Evolutionary conservation across 495 filamentous ascomycete species (phyloP).

Genomic region (Penicillium taxi): DNA sequence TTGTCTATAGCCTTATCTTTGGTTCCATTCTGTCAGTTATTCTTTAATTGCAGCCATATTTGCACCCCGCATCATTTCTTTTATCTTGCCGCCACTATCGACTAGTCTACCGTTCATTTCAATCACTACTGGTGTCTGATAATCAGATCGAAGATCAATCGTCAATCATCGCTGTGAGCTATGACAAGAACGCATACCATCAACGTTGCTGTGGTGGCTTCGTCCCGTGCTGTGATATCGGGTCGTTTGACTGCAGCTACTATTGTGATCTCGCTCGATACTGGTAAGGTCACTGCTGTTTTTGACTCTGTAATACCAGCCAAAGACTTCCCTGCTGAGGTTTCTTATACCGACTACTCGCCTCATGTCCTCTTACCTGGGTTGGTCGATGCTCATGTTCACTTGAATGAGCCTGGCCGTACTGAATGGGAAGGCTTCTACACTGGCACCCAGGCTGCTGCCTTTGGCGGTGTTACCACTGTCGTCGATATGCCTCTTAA

Average conservation of each 20-base stretch:
- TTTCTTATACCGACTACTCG: conserved; percentile 73
- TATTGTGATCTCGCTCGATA: conserved; percentile 64
- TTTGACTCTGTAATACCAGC: conserved; percentile 63
- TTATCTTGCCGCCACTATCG: no score
- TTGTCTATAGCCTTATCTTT: not conserved
- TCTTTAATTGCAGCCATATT: no score
- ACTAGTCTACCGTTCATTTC: no score
- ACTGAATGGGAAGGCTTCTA: conserved; percentile 99
- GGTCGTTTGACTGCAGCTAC: conserved; percentile 66
- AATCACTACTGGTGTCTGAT: no score
- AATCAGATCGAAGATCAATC: no score
- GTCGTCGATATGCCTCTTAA: conserved; percentile 98
- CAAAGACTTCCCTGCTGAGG: conserved; percentile 61
- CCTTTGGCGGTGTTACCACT: conserved; percentile 95
- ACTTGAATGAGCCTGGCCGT: conserved; percentile 93
- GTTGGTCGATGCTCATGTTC: conserved; percentile 93
- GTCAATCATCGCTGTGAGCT: no score
- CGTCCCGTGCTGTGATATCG: conserved; percentile 66
- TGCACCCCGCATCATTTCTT: no score
- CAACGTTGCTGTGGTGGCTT: conserved; percentile 74
- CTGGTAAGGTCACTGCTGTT: conserved; percentile 80
- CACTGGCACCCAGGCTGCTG: conserved; percentile 86
- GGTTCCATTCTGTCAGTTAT: no score
- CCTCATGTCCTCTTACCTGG: conserved; percentile 86
- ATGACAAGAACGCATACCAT: no score